These are phyloP conservation scores for Bocquillonia castaneifolia DNA, from an alignment of 441 rosid species.

Conservation along the genomic window DNA sequence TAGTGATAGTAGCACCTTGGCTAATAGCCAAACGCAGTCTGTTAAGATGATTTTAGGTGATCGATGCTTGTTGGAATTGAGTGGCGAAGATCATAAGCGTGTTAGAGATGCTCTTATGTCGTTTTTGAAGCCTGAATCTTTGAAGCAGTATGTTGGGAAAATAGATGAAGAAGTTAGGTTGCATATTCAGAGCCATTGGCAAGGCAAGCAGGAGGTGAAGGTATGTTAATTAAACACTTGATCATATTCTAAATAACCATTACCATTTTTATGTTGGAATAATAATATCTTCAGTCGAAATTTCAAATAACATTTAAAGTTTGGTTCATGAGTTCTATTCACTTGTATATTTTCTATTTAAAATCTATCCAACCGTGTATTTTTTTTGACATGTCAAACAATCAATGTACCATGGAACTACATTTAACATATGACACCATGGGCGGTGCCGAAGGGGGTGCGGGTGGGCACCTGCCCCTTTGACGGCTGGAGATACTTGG, in stretches of 20 bases:
- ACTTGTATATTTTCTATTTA: too few species aligned
- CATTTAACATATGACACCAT: too few species aligned
- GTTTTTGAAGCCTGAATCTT: conserved; percentile 44
- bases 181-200: conserved; percentile 38
- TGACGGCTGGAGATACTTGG: too few species aligned
- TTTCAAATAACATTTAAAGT: too few species aligned
- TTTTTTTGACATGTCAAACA: too few species aligned
- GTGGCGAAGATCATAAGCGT: conserved; percentile 38
- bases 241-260: neutral
- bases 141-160: conserved; percentile 40
- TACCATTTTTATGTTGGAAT: neutral
- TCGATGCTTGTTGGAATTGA: conserved; percentile 32
- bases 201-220: conserved; percentile 34
- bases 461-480: too few species aligned
- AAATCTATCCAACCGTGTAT: too few species aligned
- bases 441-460: too few species aligned
- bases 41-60: conserved; percentile 31
- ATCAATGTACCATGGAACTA: too few species aligned
- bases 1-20: conserved; percentile 25
- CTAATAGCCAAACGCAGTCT: conserved; percentile 36
- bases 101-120: conserved; percentile 38
- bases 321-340: too few species aligned
- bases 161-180: conserved; percentile 40
- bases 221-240: conserved; percentile 18
- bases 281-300: too few species aligned